These are phyloP conservation scores for Spergularia marina DNA, from an alignment of 148 eudicot genomes.

Conservation along the genomic window DNA sequence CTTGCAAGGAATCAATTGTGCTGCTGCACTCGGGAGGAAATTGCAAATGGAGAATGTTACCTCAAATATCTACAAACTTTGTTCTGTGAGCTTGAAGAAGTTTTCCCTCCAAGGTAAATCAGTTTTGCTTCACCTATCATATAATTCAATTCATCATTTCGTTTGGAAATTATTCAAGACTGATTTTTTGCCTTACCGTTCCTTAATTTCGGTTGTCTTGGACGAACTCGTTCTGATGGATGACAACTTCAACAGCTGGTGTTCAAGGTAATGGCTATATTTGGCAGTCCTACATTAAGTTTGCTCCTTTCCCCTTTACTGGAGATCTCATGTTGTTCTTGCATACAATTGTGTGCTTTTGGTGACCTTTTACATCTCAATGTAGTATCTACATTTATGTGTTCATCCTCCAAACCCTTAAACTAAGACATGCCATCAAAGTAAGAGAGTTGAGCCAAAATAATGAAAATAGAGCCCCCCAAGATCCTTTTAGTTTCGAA, in stretches of 20 bases:
- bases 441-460: too few species aligned
- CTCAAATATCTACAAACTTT: constrained; percentile 63
- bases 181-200: not conserved
- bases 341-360: not conserved
- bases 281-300: not conserved
- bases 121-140: constrained; percentile 3
- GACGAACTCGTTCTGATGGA: constrained; percentile 16
- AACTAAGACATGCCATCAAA: not conserved
- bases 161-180: not conserved
- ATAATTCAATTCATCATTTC: not conserved
- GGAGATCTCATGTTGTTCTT: too few species aligned
- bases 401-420: not conserved
- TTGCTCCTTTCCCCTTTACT: not conserved
- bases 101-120: constrained; percentile 89
- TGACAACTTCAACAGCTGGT: constrained; percentile 51
- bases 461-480: not conserved
- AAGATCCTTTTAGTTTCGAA: not conserved
- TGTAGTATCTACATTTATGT: not conserved
- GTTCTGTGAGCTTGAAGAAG: constrained; percentile 87
- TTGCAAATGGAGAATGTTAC: constrained; percentile 72
- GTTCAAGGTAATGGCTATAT: constrained; percentile 52
- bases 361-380: not conserved
- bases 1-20: constrained; percentile 95
- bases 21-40: constrained; percentile 78
- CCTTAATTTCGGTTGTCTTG: constrained; percentile 23